These are phyloP conservation scores for Hemerocallis citrina DNA, from an alignment of 106 monocot species.

Conservation along the genomic window DNA sequence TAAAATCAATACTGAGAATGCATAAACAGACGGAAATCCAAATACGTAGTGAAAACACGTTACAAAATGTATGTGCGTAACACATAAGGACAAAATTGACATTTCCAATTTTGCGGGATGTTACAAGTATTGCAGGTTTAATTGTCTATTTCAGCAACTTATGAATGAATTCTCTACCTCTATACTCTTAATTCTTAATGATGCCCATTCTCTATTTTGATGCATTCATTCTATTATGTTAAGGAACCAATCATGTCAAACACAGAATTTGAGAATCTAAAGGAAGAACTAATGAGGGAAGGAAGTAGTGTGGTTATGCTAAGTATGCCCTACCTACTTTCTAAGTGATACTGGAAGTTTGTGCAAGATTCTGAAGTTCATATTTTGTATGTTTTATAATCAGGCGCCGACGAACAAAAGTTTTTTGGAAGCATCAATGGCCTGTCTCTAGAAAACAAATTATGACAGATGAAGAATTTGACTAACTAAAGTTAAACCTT, in stretches of 20 bases:
- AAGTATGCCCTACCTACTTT: constrained; percentile 37
- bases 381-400: constrained; percentile 2
- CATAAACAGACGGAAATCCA: no score
- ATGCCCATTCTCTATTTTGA: no score
- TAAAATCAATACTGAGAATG: no score
- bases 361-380: background rate
- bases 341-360: background rate
- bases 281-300: constrained; percentile 99
- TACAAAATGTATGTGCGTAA: no score
- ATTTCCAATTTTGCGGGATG: no score
- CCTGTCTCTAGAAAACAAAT: constrained; percentile 81
- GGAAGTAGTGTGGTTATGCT: constrained; percentile 99
- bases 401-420: constrained; percentile 83
- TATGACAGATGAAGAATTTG: constrained; percentile 84
- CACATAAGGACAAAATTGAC: no score
- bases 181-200: no score
- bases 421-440: constrained; percentile 96
- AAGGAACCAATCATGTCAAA: constrained; percentile 87
- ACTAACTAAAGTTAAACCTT: constrained; percentile 71
- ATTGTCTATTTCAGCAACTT: no score
- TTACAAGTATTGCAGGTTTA: no score
- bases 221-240: constrained; percentile 85
- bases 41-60: no score
- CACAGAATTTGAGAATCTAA: constrained; percentile 98
- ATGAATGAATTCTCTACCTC: no score